phyloP scores from a whole-genome alignment of 139 green algal genomes.

The Microglena sp. region DNA sequence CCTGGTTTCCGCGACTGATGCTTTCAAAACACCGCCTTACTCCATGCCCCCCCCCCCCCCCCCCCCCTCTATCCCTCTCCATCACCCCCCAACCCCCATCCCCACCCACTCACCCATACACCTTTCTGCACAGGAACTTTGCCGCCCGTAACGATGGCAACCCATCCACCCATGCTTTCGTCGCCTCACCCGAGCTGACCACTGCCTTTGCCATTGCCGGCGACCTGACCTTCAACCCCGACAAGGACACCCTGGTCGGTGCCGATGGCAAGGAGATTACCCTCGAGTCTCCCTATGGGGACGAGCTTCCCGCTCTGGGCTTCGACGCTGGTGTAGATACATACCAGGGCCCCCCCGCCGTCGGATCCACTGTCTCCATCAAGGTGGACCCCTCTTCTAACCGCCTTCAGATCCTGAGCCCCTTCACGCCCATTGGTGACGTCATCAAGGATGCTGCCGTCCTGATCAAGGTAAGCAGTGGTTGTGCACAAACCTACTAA shows the following conservation, averaged over 20 bases:
- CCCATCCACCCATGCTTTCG: slow-evolving; percentile 84
- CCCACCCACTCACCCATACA: not conserved
- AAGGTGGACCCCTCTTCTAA: slow-evolving; percentile 49
- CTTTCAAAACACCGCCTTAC: too few relatives aligned
- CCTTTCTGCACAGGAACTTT: slow-evolving; percentile 62
- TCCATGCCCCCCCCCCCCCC: too few relatives aligned
- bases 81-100: too few relatives aligned
- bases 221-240: slow-evolving; percentile 93
- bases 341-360: slow-evolving; percentile 38
- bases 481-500: not conserved
- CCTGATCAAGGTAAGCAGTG: slow-evolving; percentile 52
- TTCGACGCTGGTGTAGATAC: slow-evolving; percentile 67
- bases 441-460: slow-evolving; percentile 62
- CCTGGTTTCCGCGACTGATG: too few relatives aligned
- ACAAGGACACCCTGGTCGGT: slow-evolving; percentile 60
- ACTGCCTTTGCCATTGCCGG: slow-evolving; percentile 52
- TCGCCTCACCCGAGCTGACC: slow-evolving; percentile 84
- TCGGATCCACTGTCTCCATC: not conserved
- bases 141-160: slow-evolving; percentile 90
- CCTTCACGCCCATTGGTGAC: slow-evolving; percentile 75
- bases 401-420: slow-evolving; percentile 82
- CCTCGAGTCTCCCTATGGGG: slow-evolving; percentile 66
- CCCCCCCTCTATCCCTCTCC: too few relatives aligned
- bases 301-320: slow-evolving; percentile 76
- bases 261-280: slow-evolving; percentile 78